Percentiles rank a stretch among this genome's conserved stretches.
Conservation (phyloP, 352 stramenopile species). For the Phytophthora aleatoria region DNA sequence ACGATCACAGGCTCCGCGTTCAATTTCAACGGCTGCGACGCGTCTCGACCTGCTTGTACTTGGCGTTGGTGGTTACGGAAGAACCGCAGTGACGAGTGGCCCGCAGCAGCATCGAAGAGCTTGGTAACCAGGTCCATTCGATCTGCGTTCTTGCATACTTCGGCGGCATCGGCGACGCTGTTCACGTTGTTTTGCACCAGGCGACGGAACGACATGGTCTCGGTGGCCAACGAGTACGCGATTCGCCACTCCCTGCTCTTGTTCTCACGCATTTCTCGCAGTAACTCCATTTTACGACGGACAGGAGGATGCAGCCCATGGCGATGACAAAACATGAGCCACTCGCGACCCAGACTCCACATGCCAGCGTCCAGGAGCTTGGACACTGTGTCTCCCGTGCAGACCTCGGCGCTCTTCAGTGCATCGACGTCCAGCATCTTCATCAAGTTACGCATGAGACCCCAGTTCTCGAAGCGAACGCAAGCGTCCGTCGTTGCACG, state of each 20-base stretch:
- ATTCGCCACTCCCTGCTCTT: constrained; percentile 70
- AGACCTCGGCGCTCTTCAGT: constrained; percentile 62
- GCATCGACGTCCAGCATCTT: constrained; percentile 51
- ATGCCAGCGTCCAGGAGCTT: constrained; percentile 71
- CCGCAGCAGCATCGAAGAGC: constrained; percentile 58
- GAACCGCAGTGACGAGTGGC: constrained; percentile 48
- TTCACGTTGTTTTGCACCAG: constrained; percentile 70
- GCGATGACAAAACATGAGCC: constrained; percentile 55
- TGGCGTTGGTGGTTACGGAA: constrained; percentile 31
- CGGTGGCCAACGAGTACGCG: constrained; percentile 68
- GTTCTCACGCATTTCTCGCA: constrained; percentile 42
- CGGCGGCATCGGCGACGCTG: constrained; percentile 69
- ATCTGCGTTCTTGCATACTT: constrained; percentile 59
- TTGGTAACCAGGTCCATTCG: constrained; percentile 58
- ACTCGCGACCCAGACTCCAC: constrained; percentile 60
- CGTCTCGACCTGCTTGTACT: constrained; percentile 19
- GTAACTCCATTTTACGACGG: constrained; percentile 64
- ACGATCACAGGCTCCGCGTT: constrained; percentile 32
- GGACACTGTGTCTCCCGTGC: constrained; percentile 76
- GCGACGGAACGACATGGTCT: constrained; percentile 75
- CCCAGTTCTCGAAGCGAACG: constrained; percentile 69
- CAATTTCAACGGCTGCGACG: constrained; percentile 9
- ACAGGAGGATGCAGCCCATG: constrained; percentile 61
- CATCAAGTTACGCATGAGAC: constrained; percentile 49
- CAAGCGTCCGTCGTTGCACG: constrained; percentile 76